Percentiles rank a stretch among this genome's conserved stretches.
Evolutionary conservation across 2,329 filamentous ascomycete species (phyloP).

Genomic region (Colletotrichum sp.): DNA sequence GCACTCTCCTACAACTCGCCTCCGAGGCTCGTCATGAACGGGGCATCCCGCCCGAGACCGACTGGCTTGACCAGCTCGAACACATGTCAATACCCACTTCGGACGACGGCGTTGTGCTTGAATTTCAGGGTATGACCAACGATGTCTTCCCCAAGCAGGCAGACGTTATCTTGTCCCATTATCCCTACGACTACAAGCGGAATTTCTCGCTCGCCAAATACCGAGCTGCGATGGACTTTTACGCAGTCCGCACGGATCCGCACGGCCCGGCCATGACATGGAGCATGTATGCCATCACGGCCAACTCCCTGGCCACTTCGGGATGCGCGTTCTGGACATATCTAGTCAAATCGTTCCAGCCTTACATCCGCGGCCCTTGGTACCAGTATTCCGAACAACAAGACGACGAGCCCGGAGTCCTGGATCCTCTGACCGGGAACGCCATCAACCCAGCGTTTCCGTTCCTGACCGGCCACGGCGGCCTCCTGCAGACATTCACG

Average conservation of each 20-base stretch:
- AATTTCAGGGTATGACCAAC: slow-evolving; percentile 72
- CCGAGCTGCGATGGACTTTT: slow-evolving; percentile 35
- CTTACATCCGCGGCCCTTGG: slow-evolving; percentile 71
- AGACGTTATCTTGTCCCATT: slow-evolving; percentile 70
- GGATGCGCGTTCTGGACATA: slow-evolving; percentile 75
- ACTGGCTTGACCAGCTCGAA: slow-evolving; percentile 6
- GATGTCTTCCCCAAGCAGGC: slow-evolving; percentile 72
- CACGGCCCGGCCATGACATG: slow-evolving; percentile 78
- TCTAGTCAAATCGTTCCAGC: slow-evolving; percentile 64
- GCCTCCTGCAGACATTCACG: slow-evolving; percentile 69
- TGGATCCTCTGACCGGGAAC: slow-evolving; percentile 43
- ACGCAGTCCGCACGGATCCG: slow-evolving; percentile 39
- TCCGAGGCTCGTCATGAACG: not conserved
- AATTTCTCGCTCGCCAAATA: slow-evolving; percentile 6
- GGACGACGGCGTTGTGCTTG: slow-evolving; percentile 56
- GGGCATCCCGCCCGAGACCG: not conserved
- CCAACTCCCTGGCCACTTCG: slow-evolving; percentile 68
- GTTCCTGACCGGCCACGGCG: slow-evolving; percentile 75
- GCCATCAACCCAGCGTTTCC: slow-evolving; percentile 73
- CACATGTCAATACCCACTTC: slow-evolving; percentile 22
- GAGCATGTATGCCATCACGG: slow-evolving; percentile 71
- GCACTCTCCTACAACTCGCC: not conserved
- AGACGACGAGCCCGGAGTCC: slow-evolving; percentile 61
- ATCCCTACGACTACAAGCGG: slow-evolving; percentile 65
- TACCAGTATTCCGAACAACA: slow-evolving; percentile 75